A percentile compares a stretch with the other conserved stretches of the same genome.
phyloP scores from a whole-genome alignment of 192 early-diverging fungal species.

The Dispira simplex region DNA sequence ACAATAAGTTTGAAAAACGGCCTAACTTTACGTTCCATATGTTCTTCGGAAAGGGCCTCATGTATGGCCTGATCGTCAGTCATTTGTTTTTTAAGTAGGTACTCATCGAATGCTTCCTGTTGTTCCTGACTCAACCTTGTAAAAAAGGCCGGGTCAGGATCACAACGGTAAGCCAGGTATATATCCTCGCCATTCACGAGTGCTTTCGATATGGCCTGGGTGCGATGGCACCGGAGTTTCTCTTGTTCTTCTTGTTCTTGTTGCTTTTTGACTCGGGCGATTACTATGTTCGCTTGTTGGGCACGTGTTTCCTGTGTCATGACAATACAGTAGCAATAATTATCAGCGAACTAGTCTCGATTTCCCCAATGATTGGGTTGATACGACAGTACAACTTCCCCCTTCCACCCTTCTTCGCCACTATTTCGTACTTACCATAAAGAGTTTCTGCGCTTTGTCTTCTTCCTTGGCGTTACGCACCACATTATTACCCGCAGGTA shows the following conservation, averaged over 20 bases:
- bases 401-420: no score
- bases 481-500: neutral
- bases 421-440: neutral
- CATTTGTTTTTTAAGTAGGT: neutral
- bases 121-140: neutral
- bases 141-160: neutral
- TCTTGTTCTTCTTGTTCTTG: neutral
- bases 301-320: neutral
- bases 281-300: neutral
- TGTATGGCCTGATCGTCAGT: neutral
- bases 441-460: neutral
- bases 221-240: neutral
- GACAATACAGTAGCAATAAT: no score
- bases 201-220: neutral
- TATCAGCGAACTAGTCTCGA: no score
- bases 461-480: neutral
- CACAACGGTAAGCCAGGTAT: neutral
- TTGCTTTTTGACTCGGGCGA: neutral
- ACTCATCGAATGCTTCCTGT: neutral
- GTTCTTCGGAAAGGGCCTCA: neutral
- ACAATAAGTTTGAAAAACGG: constrained; percentile 1
- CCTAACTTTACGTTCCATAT: neutral
- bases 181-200: neutral
- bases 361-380: no score
- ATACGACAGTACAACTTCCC: no score